phyloP scores from a whole-genome alignment of 371 early-diverging fungal genomes.

The Mucor racemosus region DNA sequence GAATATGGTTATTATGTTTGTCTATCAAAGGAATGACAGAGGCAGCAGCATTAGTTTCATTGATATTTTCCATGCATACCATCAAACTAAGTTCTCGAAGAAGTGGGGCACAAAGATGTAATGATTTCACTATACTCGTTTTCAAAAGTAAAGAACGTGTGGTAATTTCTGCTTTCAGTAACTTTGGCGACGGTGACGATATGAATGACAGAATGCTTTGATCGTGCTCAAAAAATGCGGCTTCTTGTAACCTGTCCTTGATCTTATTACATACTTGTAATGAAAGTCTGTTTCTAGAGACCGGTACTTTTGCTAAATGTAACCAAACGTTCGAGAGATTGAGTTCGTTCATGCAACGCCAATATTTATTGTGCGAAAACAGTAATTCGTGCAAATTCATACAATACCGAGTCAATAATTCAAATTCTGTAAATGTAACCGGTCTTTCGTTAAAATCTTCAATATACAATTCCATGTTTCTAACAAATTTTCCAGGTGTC shows the following conservation, averaged over 20 bases:
- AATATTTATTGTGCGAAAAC: slow-evolving; percentile 5
- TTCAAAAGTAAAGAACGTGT: not conserved
- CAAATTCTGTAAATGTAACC: slow-evolving; percentile 26
- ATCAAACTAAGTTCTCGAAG: not conserved
- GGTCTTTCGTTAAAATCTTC: not conserved
- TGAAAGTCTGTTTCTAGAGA: not conserved
- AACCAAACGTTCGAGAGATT: slow-evolving; percentile 11
- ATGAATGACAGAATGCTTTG: not conserved
- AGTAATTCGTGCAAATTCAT: slow-evolving; percentile 7
- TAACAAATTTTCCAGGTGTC: slow-evolving; percentile 2
- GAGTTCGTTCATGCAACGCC: slow-evolving; percentile 12
- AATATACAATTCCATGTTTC: not conserved
- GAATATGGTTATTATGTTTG: not conserved
- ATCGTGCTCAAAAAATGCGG: not conserved
- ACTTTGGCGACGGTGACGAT: not conserved
- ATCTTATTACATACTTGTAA: not conserved
- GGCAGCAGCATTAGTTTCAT: not conserved
- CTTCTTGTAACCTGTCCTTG: not conserved
- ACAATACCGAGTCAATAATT: slow-evolving; percentile 19
- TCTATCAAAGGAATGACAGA: not conserved
- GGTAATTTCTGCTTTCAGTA: not conserved
- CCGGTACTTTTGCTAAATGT: slow-evolving; percentile 7
- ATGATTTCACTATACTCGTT: not conserved
- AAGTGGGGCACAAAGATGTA: not conserved
- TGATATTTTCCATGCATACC: not conserved